These are phyloP conservation scores for Seiridium cupressi DNA, from an alignment of 2,329 filamentous ascomycete genomes.

Conservation along the genomic window DNA sequence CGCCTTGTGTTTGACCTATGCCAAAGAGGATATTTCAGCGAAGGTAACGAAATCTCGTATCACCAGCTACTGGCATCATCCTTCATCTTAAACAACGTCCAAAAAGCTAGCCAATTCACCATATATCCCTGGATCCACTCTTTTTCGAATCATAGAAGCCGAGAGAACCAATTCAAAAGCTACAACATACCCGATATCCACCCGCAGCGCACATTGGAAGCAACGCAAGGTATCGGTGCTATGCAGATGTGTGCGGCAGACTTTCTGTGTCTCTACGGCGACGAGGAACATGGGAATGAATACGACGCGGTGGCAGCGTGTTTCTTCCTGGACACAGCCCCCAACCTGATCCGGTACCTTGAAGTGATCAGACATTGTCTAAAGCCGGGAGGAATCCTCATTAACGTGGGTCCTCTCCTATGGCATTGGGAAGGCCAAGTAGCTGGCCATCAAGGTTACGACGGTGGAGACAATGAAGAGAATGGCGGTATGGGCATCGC, in stretches of 20 bases:
- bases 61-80: conserved; percentile 89
- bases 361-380: conserved; percentile 80
- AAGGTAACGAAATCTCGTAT: conserved; percentile 96
- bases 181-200: conserved; percentile 81
- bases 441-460: conserved; percentile 54
- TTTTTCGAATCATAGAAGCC: conserved; percentile 80
- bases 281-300: conserved; percentile 53
- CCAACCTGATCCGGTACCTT: conserved; percentile 87
- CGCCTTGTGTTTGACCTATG: conserved; percentile 87
- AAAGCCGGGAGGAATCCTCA: conserved; percentile 72
- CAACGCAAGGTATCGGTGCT: conserved; percentile 44
- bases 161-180: conserved; percentile 71
- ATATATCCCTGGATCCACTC: conserved; percentile 84
- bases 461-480: conserved; percentile 47
- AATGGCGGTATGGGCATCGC: conserved; percentile 67
- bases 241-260: conserved; percentile 96
- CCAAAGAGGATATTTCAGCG: conserved; percentile 66
- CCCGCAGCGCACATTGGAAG: conserved; percentile 55
- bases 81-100: conserved; percentile 70
- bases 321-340: conserved; percentile 97
- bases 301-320: conserved; percentile 87
- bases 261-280: conserved; percentile 82
- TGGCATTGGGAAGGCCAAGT: conserved; percentile 91
- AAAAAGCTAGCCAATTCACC: conserved; percentile 59
- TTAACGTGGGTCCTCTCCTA: conserved; percentile 86